Conservation (phyloP, 306 rosid species). For the Dalbergia cochinchinensis region DNA sequence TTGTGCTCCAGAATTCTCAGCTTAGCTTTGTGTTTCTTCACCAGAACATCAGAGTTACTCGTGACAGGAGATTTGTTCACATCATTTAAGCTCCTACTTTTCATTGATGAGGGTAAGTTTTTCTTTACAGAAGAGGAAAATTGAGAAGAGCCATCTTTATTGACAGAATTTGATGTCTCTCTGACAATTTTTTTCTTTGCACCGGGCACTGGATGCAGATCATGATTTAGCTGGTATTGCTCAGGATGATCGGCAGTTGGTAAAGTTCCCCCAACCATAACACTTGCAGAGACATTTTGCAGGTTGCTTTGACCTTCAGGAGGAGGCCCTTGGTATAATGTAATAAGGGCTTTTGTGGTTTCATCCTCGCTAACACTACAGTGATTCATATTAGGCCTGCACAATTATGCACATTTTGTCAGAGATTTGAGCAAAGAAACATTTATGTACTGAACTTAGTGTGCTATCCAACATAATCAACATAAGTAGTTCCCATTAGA, state of each 20-base stretch:
- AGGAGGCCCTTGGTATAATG: constrained; percentile 69
- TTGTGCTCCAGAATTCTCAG: constrained; percentile 57
- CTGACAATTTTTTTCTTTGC: constrained; percentile 70
- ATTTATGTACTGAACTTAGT: not conserved
- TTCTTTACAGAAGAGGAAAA: constrained; percentile 62
- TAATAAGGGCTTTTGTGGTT: constrained; percentile 74
- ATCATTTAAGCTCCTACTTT: constrained; percentile 80
- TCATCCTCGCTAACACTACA: constrained; percentile 88
- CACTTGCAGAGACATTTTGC: constrained; percentile 56
- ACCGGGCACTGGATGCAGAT: constrained; percentile 52
- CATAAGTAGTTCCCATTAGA: constrained; percentile 23
- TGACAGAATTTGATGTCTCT: constrained; percentile 47
- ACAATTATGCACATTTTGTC: constrained; percentile 40
- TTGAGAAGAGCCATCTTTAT: constrained; percentile 59
- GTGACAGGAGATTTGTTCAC: constrained; percentile 65
- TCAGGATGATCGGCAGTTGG: constrained; percentile 61
- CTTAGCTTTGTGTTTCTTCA: constrained; percentile 73
- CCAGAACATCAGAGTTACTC: constrained; percentile 62
- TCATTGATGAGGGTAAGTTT: constrained; percentile 52
- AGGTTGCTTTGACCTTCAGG: constrained; percentile 67
- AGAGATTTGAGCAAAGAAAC: constrained; percentile 18
- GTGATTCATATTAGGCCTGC: constrained; percentile 93
- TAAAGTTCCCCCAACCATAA: constrained; percentile 53
- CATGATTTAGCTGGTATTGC: constrained; percentile 58
- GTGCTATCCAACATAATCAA: constrained; percentile 27